Conservation (phyloP, 176 grass and related monocot species). For the Avena sativa region DNA sequence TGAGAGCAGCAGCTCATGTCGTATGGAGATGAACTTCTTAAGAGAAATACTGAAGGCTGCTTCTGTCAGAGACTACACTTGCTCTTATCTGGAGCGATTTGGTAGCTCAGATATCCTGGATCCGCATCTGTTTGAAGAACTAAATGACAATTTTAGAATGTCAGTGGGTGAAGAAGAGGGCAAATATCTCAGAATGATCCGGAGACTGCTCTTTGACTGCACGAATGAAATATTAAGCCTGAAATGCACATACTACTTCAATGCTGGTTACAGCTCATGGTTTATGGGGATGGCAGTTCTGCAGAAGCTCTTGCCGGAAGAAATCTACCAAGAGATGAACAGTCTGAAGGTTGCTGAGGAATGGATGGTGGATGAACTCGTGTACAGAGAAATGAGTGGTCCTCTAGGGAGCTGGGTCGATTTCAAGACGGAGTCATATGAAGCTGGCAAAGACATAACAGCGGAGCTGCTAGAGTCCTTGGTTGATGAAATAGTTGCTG, state of each 20-base stretch:
- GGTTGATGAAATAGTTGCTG: slow-evolving; percentile 70
- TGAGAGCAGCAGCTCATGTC: slow-evolving; percentile 61
- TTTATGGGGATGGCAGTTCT: slow-evolving; percentile 63
- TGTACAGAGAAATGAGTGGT: slow-evolving; percentile 87
- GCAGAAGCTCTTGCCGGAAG: slow-evolving; percentile 57
- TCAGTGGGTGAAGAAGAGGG: slow-evolving; percentile 46
- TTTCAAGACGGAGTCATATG: slow-evolving; percentile 75
- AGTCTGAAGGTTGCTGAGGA: slow-evolving; percentile 71
- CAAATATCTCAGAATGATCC: slow-evolving; percentile 52
- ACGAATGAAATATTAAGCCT: slow-evolving; percentile 65
- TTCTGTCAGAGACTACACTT: slow-evolving; percentile 30
- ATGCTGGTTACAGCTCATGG: slow-evolving; percentile 72
- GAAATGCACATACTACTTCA: slow-evolving; percentile 77
- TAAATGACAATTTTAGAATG: slow-evolving; percentile 46
- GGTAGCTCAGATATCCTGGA: slow-evolving; percentile 51
- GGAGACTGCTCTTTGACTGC: slow-evolving; percentile 77
- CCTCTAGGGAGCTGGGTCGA: slow-evolving; percentile 81
- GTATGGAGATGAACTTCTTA: slow-evolving; percentile 70
- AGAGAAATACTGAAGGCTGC: slow-evolving; percentile 63
- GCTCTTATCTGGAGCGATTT: slow-evolving; percentile 46
- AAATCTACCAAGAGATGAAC: slow-evolving; percentile 79
- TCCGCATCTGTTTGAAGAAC: slow-evolving; percentile 58
- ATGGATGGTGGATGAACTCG: slow-evolving; percentile 88
- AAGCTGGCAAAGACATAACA: slow-evolving; percentile 63
- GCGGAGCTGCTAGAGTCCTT: slow-evolving; percentile 61